A percentile compares a stretch with the other conserved stretches of the same genome.
Evolutionary conservation across 139 green algal genomes (phyloP).

Genomic region (Chlamydomonas schloesseri): DNA sequence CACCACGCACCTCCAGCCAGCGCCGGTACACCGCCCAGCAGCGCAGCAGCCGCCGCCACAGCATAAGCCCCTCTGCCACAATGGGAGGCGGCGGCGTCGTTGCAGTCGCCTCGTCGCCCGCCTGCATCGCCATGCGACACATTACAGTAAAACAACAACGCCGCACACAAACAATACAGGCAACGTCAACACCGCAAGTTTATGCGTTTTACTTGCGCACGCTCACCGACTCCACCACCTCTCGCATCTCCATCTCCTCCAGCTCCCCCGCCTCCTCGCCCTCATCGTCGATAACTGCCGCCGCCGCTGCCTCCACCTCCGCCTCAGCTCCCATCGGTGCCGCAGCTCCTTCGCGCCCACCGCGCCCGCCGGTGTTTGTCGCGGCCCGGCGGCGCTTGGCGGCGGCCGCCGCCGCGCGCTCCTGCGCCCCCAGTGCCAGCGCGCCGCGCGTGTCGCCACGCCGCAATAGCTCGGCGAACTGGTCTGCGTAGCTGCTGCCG

Average conservation of each 20-base stretch:
- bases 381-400: background rate
- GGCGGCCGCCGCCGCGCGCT: background rate
- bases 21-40: conserved; percentile 16
- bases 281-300: background rate
- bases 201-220: background rate
- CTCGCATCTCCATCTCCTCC: conserved; percentile 28
- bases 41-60: conserved; percentile 34
- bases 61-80: conserved; percentile 7
- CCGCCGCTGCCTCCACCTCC: background rate
- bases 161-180: no score
- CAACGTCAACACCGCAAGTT: no score
- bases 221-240: background rate
- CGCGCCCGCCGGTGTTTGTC: background rate
- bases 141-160: no score
- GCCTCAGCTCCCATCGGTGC: background rate
- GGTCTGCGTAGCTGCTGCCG: conserved; percentile 23
- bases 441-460: conserved; percentile 13
- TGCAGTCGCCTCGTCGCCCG: background rate
- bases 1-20: conserved; percentile 35
- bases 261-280: background rate
- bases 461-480: conserved; percentile 24
- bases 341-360: background rate
- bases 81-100: background rate
- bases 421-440: conserved; percentile 8
- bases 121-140: background rate